These are phyloP conservation scores for Candida khao-thaluensis DNA, from an alignment of 805 yeast species.

Conservation along the genomic window DNA sequence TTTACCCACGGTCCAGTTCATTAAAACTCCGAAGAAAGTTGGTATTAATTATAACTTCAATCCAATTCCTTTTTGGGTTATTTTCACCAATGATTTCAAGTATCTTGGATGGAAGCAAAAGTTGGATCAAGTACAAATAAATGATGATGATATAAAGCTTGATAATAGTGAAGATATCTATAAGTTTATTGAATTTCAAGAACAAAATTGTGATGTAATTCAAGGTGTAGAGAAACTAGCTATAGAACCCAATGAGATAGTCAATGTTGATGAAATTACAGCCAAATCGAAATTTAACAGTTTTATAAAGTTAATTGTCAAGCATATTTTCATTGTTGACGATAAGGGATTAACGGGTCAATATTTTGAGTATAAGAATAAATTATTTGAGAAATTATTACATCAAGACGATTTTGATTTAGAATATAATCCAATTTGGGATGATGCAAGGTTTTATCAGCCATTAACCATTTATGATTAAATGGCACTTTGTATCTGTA, in stretches of 20 bases:
- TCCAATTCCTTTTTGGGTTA: constrained; percentile 17
- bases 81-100: constrained; percentile 10
- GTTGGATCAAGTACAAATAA: neutral
- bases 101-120: constrained; percentile 20
- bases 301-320: constrained; percentile 10
- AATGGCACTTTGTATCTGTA: too few species aligned
- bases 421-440: constrained; percentile 2
- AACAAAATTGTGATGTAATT: constrained; percentile 25
- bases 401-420: constrained; percentile 9
- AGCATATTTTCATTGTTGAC: neutral
- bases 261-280: neutral
- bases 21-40: constrained; percentile 6
- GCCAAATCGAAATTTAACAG: constrained; percentile 11
- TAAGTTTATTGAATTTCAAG: constrained; percentile 24
- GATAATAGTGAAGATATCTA: constrained; percentile 25
- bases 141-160: constrained; percentile 24
- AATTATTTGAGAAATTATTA: constrained; percentile 7
- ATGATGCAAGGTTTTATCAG: constrained; percentile 6
- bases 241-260: constrained; percentile 10
- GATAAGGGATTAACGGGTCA: constrained; percentile 4
- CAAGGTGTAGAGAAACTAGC: constrained; percentile 22
- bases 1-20: constrained; percentile 25
- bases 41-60: constrained; percentile 12
- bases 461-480: constrained; percentile 11
- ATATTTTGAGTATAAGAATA: constrained; percentile 13